Evolutionary conservation across 495 filamentous ascomycete genomes (phyloP).

Genomic region (Neurospora intermedia): DNA sequence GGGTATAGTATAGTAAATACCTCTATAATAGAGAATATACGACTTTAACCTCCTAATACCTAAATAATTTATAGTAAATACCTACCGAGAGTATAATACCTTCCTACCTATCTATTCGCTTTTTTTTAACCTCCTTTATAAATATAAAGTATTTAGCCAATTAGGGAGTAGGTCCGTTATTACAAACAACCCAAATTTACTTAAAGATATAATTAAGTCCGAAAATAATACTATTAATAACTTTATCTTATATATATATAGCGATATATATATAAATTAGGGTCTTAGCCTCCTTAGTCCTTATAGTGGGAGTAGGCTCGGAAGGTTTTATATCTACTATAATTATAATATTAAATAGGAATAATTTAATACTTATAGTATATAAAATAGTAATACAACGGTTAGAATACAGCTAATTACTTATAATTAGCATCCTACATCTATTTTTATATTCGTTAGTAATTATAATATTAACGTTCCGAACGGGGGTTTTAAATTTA

Average conservation of each 20-base stretch:
- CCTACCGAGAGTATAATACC: no score
- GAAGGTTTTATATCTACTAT: slow-evolving; percentile 59
- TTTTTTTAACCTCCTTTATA: no score
- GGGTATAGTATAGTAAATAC: no score
- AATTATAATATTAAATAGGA: slow-evolving; percentile 55
- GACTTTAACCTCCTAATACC: no score
- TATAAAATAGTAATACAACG: slow-evolving; percentile 26
- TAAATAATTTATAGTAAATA: no score
- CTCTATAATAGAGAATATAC: no score
- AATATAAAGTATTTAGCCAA: no score
- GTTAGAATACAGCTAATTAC: slow-evolving; percentile 40
- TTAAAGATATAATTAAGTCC: slow-evolving; percentile 60
- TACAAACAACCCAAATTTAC: slow-evolving; percentile 92
- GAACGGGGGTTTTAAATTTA: slow-evolving; percentile 92
- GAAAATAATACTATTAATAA: slow-evolving; percentile 64
- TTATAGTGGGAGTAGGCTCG: slow-evolving; percentile 22
- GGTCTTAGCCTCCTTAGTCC: slow-evolving; percentile 20
- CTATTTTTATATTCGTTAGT: no score
- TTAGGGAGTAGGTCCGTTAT: no score
- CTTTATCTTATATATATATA: slow-evolving; percentile 64
- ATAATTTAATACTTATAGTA: slow-evolving; percentile 38
- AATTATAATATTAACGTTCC: no score
- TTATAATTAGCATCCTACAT: slow-evolving; percentile 51
- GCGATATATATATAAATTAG: slow-evolving; percentile 46
- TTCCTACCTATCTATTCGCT: no score